phyloP scores from a whole-genome alignment of 2,329 filamentous ascomycete species.

The Ascochyta fabae region DNA sequence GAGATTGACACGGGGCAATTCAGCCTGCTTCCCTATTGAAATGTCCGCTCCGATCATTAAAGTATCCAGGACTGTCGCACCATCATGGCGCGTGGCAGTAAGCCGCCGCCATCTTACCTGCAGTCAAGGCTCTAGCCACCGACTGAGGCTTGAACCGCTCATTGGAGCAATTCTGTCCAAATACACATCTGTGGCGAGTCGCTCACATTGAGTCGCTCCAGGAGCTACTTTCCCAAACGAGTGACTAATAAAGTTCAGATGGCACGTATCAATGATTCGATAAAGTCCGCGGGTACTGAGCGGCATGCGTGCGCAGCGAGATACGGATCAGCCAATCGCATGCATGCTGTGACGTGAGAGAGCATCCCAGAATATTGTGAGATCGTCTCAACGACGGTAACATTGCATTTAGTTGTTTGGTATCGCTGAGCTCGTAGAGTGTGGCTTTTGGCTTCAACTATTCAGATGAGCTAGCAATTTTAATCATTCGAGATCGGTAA shows the following conservation, averaged over 20 bases:
- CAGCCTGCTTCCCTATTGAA: background rate
- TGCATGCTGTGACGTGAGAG: background rate
- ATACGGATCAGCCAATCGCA: background rate
- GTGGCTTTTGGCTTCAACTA: background rate
- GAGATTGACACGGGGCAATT: background rate
- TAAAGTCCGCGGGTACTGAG: background rate
- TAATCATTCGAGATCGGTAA: no score
- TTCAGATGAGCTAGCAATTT: no score
- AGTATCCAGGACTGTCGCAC: background rate
- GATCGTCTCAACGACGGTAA: background rate
- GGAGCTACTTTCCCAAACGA: background rate
- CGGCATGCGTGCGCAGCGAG: background rate
- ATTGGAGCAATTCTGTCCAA: background rate
- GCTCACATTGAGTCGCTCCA: background rate
- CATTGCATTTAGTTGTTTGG: background rate
- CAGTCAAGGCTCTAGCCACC: background rate
- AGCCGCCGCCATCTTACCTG: constrained; percentile 4
- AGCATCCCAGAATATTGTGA: background rate
- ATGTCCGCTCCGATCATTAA: background rate
- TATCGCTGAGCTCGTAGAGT: background rate
- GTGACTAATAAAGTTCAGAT: no score
- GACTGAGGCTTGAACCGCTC: background rate
- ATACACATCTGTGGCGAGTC: background rate
- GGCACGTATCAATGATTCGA: background rate
- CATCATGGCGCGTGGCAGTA: background rate